These are phyloP conservation scores for Wickerhamiella qilinensis DNA, from an alignment of 805 yeast genomes.

Conservation along the genomic window DNA sequence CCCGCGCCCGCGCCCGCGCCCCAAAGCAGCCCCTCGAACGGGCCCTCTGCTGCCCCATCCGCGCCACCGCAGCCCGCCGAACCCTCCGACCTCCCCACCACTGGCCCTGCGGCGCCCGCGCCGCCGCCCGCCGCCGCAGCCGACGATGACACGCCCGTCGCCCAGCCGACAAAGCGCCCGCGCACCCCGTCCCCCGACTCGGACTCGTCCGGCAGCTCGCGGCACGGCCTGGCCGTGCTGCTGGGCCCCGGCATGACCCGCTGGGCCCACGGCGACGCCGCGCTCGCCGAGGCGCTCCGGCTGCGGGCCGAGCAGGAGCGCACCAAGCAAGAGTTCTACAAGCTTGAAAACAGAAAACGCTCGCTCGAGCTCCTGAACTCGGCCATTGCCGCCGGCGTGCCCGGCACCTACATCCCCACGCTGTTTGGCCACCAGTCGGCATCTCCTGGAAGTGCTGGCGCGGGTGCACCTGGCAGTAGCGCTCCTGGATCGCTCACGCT, in stretches of 20 bases:
- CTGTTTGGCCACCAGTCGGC: conserved; percentile 31
- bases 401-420: conserved; percentile 44
- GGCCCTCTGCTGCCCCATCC: background rate
- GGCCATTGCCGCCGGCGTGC: conserved; percentile 47
- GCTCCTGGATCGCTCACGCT: too few relatives aligned
- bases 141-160: background rate
- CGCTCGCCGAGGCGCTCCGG: conserved; percentile 41
- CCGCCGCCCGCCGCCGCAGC: background rate
- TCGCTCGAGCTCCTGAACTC: conserved; percentile 45
- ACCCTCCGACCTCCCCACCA: background rate
- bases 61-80: background rate
- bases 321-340: conserved; percentile 66
- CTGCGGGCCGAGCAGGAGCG: conserved; percentile 59
- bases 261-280: conserved; percentile 42
- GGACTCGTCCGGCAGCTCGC: background rate
- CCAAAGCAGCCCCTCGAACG: background rate
- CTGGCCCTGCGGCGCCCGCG: background rate
- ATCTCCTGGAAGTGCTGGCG: too few relatives aligned
- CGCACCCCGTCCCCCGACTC: background rate
- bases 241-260: conserved; percentile 37
- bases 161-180: background rate
- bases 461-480: too few relatives aligned
- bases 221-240: conserved; percentile 16
- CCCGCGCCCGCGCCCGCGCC: background rate
- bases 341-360: conserved; percentile 42